Base-by-base conservation (phyloP, 2,329 filamentous ascomycete species). In the Lithohypha guttulata region DNA sequence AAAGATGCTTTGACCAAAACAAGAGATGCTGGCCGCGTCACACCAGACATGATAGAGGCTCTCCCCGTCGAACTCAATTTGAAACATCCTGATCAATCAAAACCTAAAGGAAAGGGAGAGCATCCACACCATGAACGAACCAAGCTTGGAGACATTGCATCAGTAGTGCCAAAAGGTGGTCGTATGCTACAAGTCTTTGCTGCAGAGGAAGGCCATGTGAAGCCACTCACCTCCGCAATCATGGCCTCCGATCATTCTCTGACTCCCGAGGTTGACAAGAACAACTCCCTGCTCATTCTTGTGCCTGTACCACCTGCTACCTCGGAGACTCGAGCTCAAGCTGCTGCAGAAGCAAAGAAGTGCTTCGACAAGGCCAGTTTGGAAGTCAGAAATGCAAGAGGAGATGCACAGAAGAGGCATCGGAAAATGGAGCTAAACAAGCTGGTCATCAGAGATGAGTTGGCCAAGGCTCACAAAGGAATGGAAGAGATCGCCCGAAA, bases 111-210 rank as follows among this genome's bases (percentile, higher is more conserved):
- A 15, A 70, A 76, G 45, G 63, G 68, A 45, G 65, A 68, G 31
- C 22, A 42, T 14, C 28, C 30, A 8, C 49, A 51, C 25, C 47
- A 51, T 18, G 58, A 58, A 14, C 70, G 59, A 2, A 65, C 72
- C 34, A 66, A 62, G 45, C 51, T 84, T 35, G 67, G 70, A 7
- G 77, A 81, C 53, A 53, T 84, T 41, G 79, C 77, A 2, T 78
- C 81, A 53, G 74, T 83, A 11, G 64, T 82, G 26, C 75, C 76
- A 0, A 77, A 78, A 51, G 77, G 70, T 18, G 68, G 77, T 8
- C 59, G 77, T 40, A 67, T 66, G 49, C 56, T 81, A 20, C 70
- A 73, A 42, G 63, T 83, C n/a, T 55, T 80, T 15, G 74, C 73
- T 26, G 72, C 75, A 10, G 79, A 83, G 52, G 70, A 75, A 51